A percentile compares a stretch with the other conserved stretches of the same genome.
Conservation (phyloP, 1,139 yeast genomes). For the Saccharomyces pastorianus region DNA sequence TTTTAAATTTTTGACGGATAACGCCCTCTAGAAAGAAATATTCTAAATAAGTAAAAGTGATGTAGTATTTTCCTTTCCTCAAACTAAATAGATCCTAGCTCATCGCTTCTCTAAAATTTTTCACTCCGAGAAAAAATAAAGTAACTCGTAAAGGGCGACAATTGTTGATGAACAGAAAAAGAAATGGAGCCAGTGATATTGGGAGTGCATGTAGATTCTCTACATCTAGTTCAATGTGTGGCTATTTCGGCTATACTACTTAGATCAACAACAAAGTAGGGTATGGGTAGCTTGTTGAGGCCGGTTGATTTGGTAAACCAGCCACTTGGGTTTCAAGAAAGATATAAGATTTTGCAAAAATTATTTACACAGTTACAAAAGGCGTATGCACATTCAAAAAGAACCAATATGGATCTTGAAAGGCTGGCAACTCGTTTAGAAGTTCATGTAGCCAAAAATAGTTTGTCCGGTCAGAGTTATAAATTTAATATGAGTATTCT, state of each 20-base stretch:
- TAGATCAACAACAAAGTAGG: background rate
- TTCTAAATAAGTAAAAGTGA: too few species aligned
- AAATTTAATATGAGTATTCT: slow-evolving; percentile 27
- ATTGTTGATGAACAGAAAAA: background rate
- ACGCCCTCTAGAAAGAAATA: too few species aligned
- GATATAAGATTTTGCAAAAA: slow-evolving; percentile 26
- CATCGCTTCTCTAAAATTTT: slow-evolving; percentile 17
- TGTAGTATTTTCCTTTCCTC: slow-evolving; percentile 3
- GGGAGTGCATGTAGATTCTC: background rate
- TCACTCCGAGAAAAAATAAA: background rate
- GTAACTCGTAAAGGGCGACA: background rate
- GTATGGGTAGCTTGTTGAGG: slow-evolving; percentile 10
- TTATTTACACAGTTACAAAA: slow-evolving; percentile 19
- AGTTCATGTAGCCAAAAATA: slow-evolving; percentile 22
- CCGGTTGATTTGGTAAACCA: slow-evolving; percentile 27
- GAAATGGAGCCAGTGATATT: background rate
- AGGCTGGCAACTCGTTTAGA: slow-evolving; percentile 26
- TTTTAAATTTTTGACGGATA: too few species aligned
- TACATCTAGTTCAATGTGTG: background rate
- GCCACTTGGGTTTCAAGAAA: slow-evolving; percentile 28
- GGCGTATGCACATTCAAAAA: slow-evolving; percentile 11
- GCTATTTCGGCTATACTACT: background rate
- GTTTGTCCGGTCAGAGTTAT: slow-evolving; percentile 26
- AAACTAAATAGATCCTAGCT: slow-evolving; percentile 8
- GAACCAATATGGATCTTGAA: slow-evolving; percentile 11